These are phyloP conservation scores for Termitomyces sp. DNA, from an alignment of 768 basidiomycete species.

Conservation along the genomic window DNA sequence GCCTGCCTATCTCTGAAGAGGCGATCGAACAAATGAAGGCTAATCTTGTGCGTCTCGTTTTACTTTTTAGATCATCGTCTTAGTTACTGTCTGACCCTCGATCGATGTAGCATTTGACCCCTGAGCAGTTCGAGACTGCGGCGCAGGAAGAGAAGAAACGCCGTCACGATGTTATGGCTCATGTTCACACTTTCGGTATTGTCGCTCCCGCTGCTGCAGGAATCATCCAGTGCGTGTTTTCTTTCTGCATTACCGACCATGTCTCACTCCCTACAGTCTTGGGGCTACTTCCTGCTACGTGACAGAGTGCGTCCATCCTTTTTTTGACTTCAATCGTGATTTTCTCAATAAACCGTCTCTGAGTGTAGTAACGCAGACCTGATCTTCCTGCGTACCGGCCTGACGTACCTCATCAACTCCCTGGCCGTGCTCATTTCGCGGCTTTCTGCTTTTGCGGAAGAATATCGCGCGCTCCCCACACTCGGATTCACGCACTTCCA, in stretches of 20 bases:
- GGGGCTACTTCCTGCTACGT: slow-evolving; percentile 99
- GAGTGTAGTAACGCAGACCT: slow-evolving; percentile 86
- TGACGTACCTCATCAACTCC: slow-evolving; percentile 79
- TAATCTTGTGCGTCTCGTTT: slow-evolving; percentile 66
- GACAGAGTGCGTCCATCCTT: slow-evolving; percentile 63
- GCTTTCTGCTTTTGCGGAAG: slow-evolving; percentile 74
- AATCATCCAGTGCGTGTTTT: slow-evolving; percentile 76
- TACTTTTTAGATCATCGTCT: neutral
- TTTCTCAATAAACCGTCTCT: slow-evolving; percentile 2
- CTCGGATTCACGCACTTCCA: slow-evolving; percentile 99
- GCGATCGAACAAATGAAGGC: slow-evolving; percentile 93
- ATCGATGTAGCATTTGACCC: slow-evolving; percentile 61
- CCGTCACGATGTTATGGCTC: slow-evolving; percentile 99
- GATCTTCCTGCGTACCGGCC: slow-evolving; percentile 88
- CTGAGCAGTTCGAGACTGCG: slow-evolving; percentile 86
- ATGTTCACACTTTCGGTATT: slow-evolving; percentile 94
- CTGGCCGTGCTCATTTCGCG: slow-evolving; percentile 89
- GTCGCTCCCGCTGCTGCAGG: slow-evolving; percentile 93
- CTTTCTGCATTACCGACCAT: neutral
- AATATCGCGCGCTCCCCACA: slow-evolving; percentile 86
- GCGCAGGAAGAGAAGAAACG: slow-evolving; percentile 95
- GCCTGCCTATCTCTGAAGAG: slow-evolving; percentile 81
- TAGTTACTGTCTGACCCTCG: neutral
- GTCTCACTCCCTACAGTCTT: neutral
- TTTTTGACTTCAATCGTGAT: neutral